Evolutionary conservation across 345 rosid genomes (phyloP).

Genomic region (Gossypium herbaceum): DNA sequence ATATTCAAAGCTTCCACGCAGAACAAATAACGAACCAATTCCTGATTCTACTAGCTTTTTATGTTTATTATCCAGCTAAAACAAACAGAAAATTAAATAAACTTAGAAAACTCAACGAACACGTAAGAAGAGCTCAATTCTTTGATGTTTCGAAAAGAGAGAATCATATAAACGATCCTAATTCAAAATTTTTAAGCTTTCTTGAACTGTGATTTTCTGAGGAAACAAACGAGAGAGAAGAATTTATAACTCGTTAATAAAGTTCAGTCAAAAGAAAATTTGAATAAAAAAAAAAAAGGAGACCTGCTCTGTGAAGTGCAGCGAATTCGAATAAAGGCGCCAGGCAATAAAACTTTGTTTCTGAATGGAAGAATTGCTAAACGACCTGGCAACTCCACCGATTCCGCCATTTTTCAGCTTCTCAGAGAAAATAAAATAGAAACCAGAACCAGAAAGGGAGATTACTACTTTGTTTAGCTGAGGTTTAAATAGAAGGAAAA

Average conservation of each 20-base stretch:
- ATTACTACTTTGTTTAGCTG: background rate
- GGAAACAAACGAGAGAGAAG: conserved; percentile 11
- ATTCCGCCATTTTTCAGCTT: conserved; percentile 59
- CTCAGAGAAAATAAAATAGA: background rate
- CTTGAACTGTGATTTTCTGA: background rate
- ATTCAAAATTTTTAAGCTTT: background rate
- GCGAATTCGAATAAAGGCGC: conserved; percentile 97
- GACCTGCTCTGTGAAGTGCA: conserved; percentile 96
- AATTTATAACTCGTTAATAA: background rate
- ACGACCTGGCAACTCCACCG: conserved; percentile 87
- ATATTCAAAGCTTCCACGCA: conserved; percentile 7
- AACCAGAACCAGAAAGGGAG: background rate
- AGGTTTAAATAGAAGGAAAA: background rate
- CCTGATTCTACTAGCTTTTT: background rate
- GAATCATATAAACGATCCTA: background rate
- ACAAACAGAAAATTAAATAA: background rate
- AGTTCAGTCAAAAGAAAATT: background rate
- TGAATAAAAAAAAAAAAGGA: background rate
- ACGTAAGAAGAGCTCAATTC: too few relatives aligned
- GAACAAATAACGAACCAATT: conserved; percentile 15
- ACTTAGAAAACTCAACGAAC: background rate
- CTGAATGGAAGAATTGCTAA: conserved; percentile 94
- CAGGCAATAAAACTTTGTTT: conserved; percentile 95
- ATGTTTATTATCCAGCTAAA: background rate
- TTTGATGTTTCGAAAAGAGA: background rate